phyloP scores from a whole-genome alignment of 768 basidiomycete genomes.

The Wakefieldia striispora region DNA sequence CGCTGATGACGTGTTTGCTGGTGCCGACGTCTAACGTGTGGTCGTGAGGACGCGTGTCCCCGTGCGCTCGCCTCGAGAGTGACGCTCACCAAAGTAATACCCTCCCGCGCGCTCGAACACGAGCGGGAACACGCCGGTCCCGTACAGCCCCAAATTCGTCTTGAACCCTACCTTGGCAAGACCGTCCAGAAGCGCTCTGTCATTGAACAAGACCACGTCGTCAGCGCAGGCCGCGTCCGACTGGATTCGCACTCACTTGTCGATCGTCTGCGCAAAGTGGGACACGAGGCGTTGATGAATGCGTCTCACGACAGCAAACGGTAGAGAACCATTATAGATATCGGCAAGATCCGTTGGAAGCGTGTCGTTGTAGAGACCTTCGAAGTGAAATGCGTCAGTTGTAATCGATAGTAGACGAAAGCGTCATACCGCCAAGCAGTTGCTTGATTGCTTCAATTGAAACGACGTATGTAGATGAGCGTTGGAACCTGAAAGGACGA shows the following conservation, averaged over 20 bases:
- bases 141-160: constrained; percentile 34
- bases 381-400: background rate
- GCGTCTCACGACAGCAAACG: constrained; percentile 11
- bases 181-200: constrained; percentile 37
- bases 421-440: constrained; percentile 9
- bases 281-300: constrained; percentile 22
- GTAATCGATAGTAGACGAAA: background rate
- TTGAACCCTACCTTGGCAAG: constrained; percentile 39
- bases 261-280: constrained; percentile 19
- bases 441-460: constrained; percentile 8
- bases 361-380: constrained; percentile 17
- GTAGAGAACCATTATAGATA: constrained; percentile 14
- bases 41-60: background rate
- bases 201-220: background rate
- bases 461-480: constrained; percentile 25
- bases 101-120: constrained; percentile 34
- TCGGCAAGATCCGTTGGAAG: constrained; percentile 26
- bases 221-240: background rate
- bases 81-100: constrained; percentile 37
- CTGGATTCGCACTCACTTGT: constrained; percentile 20
- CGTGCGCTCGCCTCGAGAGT: too few species aligned
- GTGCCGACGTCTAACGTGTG: constrained; percentile 38
- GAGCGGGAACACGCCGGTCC: constrained; percentile 32
- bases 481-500: constrained; percentile 17
- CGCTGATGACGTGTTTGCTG: constrained; percentile 42